These are phyloP conservation scores for Beta lomatogona DNA, from an alignment of 179 eudicot species.

Conservation along the genomic window DNA sequence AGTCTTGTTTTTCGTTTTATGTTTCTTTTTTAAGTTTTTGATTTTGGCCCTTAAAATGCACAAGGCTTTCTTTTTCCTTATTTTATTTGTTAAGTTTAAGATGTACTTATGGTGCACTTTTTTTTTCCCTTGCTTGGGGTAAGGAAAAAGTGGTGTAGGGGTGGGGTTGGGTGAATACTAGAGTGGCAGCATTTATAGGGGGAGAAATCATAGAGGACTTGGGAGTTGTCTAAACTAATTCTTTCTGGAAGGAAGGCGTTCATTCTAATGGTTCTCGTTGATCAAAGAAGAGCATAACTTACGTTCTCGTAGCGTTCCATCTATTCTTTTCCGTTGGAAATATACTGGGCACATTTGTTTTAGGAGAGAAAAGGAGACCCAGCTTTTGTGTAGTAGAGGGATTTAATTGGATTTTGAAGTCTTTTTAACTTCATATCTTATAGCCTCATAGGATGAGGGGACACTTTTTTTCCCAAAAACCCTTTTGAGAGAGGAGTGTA, in stretches of 20 bases:
- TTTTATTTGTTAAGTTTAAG: neutral
- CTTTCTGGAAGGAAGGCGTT: neutral
- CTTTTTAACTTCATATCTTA: neutral
- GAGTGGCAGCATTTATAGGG: neutral
- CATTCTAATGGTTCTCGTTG: neutral
- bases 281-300: neutral
- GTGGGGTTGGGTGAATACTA: neutral
- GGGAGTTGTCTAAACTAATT: neutral
- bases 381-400: no score
- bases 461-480: neutral
- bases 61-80: neutral
- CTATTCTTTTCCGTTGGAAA: neutral
- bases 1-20: neutral
- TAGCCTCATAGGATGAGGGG: neutral
- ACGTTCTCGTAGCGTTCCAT: neutral
- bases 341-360: neutral
- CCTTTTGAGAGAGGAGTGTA: neutral
- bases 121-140: no score
- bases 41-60: neutral
- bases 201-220: neutral
- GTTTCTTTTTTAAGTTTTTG: neutral
- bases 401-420: neutral
- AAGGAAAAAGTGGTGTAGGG: neutral
- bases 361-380: no score
- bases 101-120: neutral